phyloP scores from a whole-genome alignment of 495 filamentous ascomycete genomes.

The Hypoxylon fuscum region DNA sequence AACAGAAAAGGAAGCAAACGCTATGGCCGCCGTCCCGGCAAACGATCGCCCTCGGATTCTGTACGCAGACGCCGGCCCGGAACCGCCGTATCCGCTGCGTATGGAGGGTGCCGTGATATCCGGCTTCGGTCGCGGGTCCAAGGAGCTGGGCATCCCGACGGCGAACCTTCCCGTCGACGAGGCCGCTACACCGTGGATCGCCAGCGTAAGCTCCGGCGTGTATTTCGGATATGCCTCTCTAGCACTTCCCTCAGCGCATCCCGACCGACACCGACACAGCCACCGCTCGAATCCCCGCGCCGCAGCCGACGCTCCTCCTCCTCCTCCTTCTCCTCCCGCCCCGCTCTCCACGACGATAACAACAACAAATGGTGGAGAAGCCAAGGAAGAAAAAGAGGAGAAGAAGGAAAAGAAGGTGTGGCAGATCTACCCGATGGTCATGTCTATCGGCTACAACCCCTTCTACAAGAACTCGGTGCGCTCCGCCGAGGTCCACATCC shows the following conservation, averaged over 20 bases:
- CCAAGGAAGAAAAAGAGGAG: too few species aligned
- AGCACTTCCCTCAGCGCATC: constrained; percentile 55
- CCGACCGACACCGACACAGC: constrained; percentile 36
- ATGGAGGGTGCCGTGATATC: constrained; percentile 86
- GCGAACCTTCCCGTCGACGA: constrained; percentile 92
- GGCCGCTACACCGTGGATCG: constrained; percentile 72
- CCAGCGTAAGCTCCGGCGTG: constrained; percentile 76
- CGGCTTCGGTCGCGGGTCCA: constrained; percentile 93
- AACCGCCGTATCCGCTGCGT: constrained; percentile 79
- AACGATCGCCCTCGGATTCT: constrained; percentile 66
- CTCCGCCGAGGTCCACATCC: constrained; percentile 89
- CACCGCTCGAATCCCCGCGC: constrained; percentile 23
- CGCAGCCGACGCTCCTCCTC: constrained; percentile 16
- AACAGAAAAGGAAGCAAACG: background rate
- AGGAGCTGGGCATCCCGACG: constrained; percentile 95
- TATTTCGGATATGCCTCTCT: constrained; percentile 91
- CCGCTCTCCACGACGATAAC: too few species aligned
- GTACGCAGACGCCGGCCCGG: constrained; percentile 75
- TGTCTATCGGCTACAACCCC: constrained; percentile 96
- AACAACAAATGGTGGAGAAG: too few species aligned
- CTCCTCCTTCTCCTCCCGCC: constrained; percentile 4
- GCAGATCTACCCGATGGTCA: constrained; percentile 82
- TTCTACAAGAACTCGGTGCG: constrained; percentile 89
- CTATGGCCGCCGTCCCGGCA: constrained; percentile 23
- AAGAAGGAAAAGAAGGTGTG: constrained; percentile 22